Evolutionary conservation across 176 grass and related monocot species (phyloP).

Genomic region (Thinopyrum elongatum): DNA sequence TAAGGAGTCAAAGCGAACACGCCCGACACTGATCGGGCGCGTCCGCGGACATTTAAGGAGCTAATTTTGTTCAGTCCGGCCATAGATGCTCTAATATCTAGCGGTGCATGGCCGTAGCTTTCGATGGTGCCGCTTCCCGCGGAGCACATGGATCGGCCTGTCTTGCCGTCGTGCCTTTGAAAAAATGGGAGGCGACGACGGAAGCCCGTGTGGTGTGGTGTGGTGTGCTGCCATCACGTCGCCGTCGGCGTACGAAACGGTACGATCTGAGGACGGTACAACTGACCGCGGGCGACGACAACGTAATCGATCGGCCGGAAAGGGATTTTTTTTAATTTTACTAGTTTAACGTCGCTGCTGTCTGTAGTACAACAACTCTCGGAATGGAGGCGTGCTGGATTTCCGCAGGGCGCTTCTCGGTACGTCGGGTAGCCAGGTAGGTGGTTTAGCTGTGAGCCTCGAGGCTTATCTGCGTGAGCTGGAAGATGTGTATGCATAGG

Average conservation of each 20-base stretch:
- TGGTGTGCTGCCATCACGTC: not conserved
- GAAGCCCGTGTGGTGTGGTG: too few relatives aligned
- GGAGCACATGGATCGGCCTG: not conserved
- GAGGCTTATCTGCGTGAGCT: not conserved
- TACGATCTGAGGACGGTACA: slow-evolving; percentile 39
- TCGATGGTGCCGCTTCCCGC: not conserved
- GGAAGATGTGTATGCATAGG: not conserved
- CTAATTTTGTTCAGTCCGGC: too few relatives aligned
- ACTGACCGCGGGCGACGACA: not conserved
- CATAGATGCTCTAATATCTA: too few relatives aligned
- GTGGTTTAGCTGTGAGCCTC: not conserved
- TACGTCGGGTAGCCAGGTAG: not conserved
- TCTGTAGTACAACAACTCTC: not conserved
- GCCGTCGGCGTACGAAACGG: slow-evolving; percentile 18
- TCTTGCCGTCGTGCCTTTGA: not conserved
- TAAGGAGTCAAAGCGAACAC: too few relatives aligned
- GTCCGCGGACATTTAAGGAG: too few relatives aligned
- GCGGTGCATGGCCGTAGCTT: not conserved
- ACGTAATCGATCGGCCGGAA: not conserved
- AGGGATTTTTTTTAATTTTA: not conserved
- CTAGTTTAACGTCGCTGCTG: not conserved
- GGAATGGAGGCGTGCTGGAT: not conserved
- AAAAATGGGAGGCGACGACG: not conserved
- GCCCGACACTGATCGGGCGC: too few relatives aligned
- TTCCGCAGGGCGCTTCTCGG: not conserved